Evolutionary conservation across 148 eudicot genomes (phyloP).

Genomic region (Vaccinium vitisidaea): DNA sequence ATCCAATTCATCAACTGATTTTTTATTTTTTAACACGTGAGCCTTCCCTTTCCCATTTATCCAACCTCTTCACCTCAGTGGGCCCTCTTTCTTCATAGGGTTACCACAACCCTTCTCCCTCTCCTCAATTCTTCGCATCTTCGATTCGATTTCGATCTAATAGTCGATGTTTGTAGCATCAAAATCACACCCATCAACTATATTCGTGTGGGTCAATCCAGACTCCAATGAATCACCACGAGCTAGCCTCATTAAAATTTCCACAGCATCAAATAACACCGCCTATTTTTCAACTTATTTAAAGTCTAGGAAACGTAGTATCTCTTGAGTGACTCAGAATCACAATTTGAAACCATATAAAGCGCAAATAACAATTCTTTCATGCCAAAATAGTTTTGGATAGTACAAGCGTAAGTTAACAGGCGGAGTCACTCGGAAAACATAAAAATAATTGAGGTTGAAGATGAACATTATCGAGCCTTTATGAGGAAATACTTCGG

Average conservation of each 20-base stretch:
- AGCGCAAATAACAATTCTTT: no score
- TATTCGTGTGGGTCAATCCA: not conserved
- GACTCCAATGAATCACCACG: constrained; percentile 17
- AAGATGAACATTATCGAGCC: no score
- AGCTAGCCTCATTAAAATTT: constrained; percentile 26
- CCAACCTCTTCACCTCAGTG: not conserved
- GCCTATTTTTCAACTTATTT: not conserved
- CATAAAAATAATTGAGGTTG: no score
- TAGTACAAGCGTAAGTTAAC: no score
- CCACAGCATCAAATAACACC: constrained; percentile 18
- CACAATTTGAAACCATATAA: no score
- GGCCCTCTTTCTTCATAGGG: not conserved
- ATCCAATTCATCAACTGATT: not conserved
- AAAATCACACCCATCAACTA: constrained; percentile 3
- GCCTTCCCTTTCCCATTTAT: not conserved
- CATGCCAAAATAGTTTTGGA: no score
- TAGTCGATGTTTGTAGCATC: constrained; percentile 7
- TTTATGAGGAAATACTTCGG: no score
- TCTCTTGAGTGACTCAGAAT: no score
- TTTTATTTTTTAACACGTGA: not conserved
- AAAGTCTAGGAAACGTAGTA: no score
- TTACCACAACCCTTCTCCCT: not conserved
- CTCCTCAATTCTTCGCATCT: constrained; percentile 6
- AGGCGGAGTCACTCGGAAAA: no score
- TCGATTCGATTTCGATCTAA: not conserved